Evolutionary conservation across 2,329 filamentous ascomycete genomes (phyloP).

Genomic region (Herpotrichia juniperi): DNA sequence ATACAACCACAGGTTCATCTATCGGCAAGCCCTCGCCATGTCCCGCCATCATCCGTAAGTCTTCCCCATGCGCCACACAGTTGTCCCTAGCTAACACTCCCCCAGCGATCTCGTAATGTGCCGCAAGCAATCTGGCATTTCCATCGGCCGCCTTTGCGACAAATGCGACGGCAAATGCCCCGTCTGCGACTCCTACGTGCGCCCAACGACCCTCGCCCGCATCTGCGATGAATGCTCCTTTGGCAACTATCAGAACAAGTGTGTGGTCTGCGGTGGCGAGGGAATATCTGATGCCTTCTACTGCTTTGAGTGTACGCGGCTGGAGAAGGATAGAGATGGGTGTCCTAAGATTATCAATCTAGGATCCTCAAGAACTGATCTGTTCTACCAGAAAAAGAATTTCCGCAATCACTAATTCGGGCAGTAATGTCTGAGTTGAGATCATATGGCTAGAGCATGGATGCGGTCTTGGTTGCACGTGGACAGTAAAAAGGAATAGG

Average conservation of each 20-base stretch:
- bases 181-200: slow-evolving; percentile 98
- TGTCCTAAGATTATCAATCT: slow-evolving; percentile 99
- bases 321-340: slow-evolving; percentile 96
- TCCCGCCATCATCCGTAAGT: slow-evolving; percentile 91
- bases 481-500: neutral
- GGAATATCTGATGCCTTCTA: slow-evolving; percentile 99
- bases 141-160: slow-evolving; percentile 98
- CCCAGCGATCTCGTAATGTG: slow-evolving; percentile 96
- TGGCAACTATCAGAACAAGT: slow-evolving; percentile 99
- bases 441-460: neutral
- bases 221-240: slow-evolving; percentile 99
- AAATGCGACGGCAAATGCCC: slow-evolving; percentile 99
- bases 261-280: slow-evolving; percentile 96
- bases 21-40: slow-evolving; percentile 57
- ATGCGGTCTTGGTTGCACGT: neutral
- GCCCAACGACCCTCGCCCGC: slow-evolving; percentile 92
- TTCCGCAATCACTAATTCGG: slow-evolving; percentile 62
- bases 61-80: slow-evolving; percentile 7
- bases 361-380: slow-evolving; percentile 92
- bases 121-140: slow-evolving; percentile 96
- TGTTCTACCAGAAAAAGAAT: slow-evolving; percentile 79
- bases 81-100: slow-evolving; percentile 12
- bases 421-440: neutral
- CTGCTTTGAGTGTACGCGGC: slow-evolving; percentile 96
- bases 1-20: neutral